Conservation (phyloP, 148 eudicot species). For the Drosera capensis region DNA sequence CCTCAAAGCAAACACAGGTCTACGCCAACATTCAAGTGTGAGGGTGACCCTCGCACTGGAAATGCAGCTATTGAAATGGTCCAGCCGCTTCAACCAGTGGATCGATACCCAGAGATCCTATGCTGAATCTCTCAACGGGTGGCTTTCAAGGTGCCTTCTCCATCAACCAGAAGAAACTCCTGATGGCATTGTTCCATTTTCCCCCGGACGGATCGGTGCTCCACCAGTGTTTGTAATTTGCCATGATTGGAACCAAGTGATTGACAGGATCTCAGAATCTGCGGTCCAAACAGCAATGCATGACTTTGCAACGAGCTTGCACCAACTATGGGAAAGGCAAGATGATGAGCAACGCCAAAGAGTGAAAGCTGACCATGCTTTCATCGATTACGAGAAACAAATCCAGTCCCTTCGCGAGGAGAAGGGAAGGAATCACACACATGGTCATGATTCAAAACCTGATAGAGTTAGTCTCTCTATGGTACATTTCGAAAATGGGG, state of each 20-base stretch:
- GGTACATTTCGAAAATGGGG: conserved; percentile 48
- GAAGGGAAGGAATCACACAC: conserved; percentile 17
- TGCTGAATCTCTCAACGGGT: conserved; percentile 52
- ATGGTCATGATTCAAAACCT: conserved; percentile 22
- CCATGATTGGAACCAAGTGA: conserved; percentile 75
- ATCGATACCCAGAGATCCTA: conserved; percentile 56
- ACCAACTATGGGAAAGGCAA: conserved; percentile 53
- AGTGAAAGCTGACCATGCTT: conserved; percentile 46
- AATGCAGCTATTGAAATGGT: conserved; percentile 59
- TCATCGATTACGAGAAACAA: conserved; percentile 52
- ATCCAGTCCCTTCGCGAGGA: conserved; percentile 23
- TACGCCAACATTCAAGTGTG: conserved; percentile 42
- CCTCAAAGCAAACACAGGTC: conserved; percentile 38
- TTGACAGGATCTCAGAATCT: conserved; percentile 42
- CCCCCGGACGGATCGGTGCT: conserved; percentile 71
- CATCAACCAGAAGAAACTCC: conserved; percentile 54
- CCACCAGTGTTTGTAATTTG: conserved; percentile 71
- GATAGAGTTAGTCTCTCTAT: conserved; percentile 41
- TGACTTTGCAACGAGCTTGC: conserved; percentile 51
- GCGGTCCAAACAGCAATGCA: conserved; percentile 54
- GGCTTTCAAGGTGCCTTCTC: conserved; percentile 54
- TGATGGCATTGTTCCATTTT: conserved; percentile 60
- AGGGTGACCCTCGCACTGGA: conserved; percentile 62
- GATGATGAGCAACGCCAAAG: conserved; percentile 61
- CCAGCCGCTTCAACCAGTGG: conserved; percentile 47